Conservation (phyloP, 2,329 filamentous ascomycete species). For the Ophiostoma sp. region DNA sequence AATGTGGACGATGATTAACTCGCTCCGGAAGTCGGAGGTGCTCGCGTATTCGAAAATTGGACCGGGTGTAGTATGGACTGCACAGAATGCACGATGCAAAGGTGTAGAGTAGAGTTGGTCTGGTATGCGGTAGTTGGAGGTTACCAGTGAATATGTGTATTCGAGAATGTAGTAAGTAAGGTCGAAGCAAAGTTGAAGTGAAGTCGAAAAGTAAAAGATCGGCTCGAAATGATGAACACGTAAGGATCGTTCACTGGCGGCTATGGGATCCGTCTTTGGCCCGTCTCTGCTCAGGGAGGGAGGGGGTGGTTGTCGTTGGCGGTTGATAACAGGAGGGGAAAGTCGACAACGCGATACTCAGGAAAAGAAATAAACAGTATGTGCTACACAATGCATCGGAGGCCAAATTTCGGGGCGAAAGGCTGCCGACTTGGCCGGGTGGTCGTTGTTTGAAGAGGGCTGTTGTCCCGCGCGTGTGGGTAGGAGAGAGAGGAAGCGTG, state of each 20-base stretch:
- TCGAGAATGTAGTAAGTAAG: background rate
- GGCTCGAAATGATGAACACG: background rate
- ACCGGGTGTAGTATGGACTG: background rate
- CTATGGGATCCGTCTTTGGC: background rate
- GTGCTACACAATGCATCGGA: background rate
- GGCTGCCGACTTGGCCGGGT: background rate
- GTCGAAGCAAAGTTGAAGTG: too few species aligned
- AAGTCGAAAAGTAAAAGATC: background rate
- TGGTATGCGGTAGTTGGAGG: background rate
- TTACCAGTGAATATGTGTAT: background rate
- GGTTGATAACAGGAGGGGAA: background rate
- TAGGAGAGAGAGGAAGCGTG: background rate
- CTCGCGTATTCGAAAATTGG: background rate
- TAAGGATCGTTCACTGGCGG: background rate
- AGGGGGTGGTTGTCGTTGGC: too few species aligned
- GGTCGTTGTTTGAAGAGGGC: background rate
- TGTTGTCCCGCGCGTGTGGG: background rate
- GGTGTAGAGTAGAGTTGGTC: background rate
- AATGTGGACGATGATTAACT: background rate
- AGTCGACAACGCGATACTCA: background rate
- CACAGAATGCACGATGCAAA: background rate
- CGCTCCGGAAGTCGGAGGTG: background rate
- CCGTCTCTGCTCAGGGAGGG: too few species aligned
- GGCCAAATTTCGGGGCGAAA: background rate
- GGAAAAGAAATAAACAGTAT: background rate